Evolutionary conservation across 2,329 filamentous ascomycete genomes (phyloP), one percentile per base, ranked within the genome.

Genomic region (Golovinomyces cichoracearum): DNA sequence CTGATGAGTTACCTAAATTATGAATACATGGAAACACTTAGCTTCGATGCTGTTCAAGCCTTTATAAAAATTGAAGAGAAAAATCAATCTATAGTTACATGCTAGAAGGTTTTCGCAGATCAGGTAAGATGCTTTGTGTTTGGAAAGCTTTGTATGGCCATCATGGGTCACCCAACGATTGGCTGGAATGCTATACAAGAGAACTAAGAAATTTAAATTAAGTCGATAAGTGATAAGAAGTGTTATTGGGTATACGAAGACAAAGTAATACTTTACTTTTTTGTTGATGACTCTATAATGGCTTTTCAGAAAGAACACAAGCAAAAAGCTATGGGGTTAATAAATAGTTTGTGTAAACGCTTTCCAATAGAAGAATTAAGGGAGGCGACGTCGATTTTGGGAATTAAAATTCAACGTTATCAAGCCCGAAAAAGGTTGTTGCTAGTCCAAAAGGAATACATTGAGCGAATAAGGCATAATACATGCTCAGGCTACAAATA

Each of bases 121-220:
- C 19, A 23, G 19, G 40, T 7, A 42, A 42, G 21, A 21, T 42
- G 21, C 25, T 45, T n/a, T 27, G 23, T 10, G 23, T 29, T 10
- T 26, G 23, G 26, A 22, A 45, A 27, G 23, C 10, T n/a, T 27
- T 45, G 10, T 45, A 45, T n/a, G 42, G 42, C 25, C 26, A 46
- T 35, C 19, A 27, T 19, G 26, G 35, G 22, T 46, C 44, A 19
- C 44, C 44, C 7, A 46, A 19, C 33, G 44, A 35, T n/a, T 46
- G 44, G 44, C 35, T 46, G 3, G 23, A 46, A 21, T 46, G 44
- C 21, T 46, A 46, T 31, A 46, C 27, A 27, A 46, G n/a, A 17
- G 44, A 21, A 10, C n/a, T 46, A 5, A 46, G 22, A 19, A 12
- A 5, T 17, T 22, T 45, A 45, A 27, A 45, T 5, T 29, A 45